A percentile compares a stretch with the other conserved stretches of the same genome.
These are phyloP conservation scores for Neoscytalidium dimidiatum DNA, from an alignment of 2,329 filamentous ascomycete species.

Conservation along the genomic window DNA sequence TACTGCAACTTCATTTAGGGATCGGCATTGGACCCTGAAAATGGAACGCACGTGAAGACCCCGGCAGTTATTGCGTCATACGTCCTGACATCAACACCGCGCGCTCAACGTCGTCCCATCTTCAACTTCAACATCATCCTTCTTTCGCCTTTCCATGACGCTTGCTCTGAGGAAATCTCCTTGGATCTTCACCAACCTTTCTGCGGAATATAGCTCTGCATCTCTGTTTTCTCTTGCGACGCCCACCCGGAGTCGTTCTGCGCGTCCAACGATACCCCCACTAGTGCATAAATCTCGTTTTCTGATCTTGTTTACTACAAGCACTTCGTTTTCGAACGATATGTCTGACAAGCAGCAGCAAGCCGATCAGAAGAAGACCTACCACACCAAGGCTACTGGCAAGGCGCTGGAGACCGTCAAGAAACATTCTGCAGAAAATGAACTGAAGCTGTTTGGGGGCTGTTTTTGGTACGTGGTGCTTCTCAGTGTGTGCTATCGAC, in stretches of 20 bases:
- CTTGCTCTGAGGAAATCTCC: not conserved
- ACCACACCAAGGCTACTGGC: constrained; percentile 72
- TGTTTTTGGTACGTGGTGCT: constrained; percentile 70
- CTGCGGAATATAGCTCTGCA: not conserved
- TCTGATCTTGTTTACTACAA: constrained; percentile 30
- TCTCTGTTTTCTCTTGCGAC: not conserved
- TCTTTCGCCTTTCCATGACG: not conserved
- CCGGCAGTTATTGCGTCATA: constrained; percentile 13
- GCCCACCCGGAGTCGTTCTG: not conserved
- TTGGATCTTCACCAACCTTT: not conserved
- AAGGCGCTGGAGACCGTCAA: constrained; percentile 68
- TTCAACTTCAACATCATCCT: not conserved
- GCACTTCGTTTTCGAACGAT: constrained; percentile 43
- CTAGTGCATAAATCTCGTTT: not conserved
- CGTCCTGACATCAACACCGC: constrained; percentile 8
- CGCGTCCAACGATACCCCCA: not conserved
- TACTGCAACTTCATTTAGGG: not conserved
- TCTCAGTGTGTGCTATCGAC: not conserved
- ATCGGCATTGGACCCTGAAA: constrained; percentile 8
- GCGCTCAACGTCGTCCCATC: not conserved
- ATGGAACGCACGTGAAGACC: not conserved
- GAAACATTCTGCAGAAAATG: constrained; percentile 68
- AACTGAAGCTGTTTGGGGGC: constrained; percentile 77
- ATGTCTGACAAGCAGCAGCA: constrained; percentile 47
- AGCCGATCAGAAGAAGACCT: constrained; percentile 57